Conservation (phyloP, 2,329 filamentous ascomycete species). For the Scytalidium sp. region DNA sequence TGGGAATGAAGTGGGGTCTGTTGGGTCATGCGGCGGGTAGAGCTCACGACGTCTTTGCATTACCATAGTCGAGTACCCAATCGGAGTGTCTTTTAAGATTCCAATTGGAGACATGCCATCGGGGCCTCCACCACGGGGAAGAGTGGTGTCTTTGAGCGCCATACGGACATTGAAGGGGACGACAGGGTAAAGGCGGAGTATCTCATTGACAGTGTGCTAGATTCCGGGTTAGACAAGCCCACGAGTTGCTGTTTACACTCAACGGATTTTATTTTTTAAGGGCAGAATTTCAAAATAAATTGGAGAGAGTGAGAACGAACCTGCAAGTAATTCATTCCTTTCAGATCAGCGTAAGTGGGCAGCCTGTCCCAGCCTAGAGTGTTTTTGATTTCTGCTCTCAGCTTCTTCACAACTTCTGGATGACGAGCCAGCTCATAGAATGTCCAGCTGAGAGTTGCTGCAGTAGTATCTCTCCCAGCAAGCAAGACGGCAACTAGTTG, state of each 20-base stretch:
- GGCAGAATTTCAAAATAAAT: background rate
- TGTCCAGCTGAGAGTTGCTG: slow-evolving; percentile 74
- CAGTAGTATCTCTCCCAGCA: slow-evolving; percentile 85
- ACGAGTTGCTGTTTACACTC: too few species aligned
- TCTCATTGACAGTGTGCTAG: slow-evolving; percentile 71
- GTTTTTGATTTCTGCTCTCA: slow-evolving; percentile 70
- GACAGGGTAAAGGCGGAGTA: slow-evolving; percentile 71
- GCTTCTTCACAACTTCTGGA: slow-evolving; percentile 62
- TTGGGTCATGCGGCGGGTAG: slow-evolving; percentile 45
- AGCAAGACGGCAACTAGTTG: slow-evolving; percentile 81
- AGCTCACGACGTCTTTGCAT: slow-evolving; percentile 71
- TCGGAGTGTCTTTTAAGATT: slow-evolving; percentile 60
- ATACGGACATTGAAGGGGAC: slow-evolving; percentile 79
- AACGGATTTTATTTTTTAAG: background rate
- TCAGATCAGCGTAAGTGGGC: slow-evolving; percentile 77
- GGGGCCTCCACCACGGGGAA: slow-evolving; percentile 68
- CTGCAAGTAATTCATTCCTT: slow-evolving; percentile 79
- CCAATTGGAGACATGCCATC: slow-evolving; percentile 61
- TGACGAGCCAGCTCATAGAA: slow-evolving; percentile 78
- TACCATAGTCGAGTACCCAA: slow-evolving; percentile 65
- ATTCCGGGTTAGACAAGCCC: slow-evolving; percentile 1
- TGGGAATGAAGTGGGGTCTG: slow-evolving; percentile 42
- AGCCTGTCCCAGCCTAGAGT: slow-evolving; percentile 59
- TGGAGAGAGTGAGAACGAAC: slow-evolving; percentile 15
- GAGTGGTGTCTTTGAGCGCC: slow-evolving; percentile 68